A percentile compares a stretch with the other conserved stretches of the same genome.
These are phyloP conservation scores for Plectranthus barbatus DNA, from an alignment of 257 asterid species.

Conservation along the genomic window DNA sequence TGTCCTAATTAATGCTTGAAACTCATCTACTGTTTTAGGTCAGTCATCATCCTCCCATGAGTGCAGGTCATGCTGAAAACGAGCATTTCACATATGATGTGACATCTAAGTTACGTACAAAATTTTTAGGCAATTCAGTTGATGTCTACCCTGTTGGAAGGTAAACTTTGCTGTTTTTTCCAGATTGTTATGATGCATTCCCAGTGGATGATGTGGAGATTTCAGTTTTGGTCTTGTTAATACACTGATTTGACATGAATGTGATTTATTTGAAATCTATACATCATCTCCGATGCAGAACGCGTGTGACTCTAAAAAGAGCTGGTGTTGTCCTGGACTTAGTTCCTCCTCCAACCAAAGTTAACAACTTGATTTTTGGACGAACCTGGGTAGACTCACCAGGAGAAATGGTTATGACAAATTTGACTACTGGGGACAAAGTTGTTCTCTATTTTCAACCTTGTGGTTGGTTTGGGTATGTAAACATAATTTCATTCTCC, in stretches of 20 bases:
- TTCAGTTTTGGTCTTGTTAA: background rate
- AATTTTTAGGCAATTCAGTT: conserved; percentile 83
- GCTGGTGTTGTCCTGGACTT: conserved; percentile 76
- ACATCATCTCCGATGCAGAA: conserved; percentile 40
- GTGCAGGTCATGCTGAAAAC: conserved; percentile 97
- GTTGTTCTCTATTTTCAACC: conserved; percentile 94
- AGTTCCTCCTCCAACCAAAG: conserved; percentile 97
- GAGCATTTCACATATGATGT: conserved; percentile 82
- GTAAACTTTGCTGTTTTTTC: conserved; percentile 23
- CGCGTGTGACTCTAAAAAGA: conserved; percentile 76
- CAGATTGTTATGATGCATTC: background rate
- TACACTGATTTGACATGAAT: background rate
- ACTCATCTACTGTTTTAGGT: conserved; percentile 22
- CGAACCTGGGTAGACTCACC: conserved; percentile 99
- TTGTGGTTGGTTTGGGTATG: conserved; percentile 99
- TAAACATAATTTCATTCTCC: background rate
- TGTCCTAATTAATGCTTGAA: background rate
- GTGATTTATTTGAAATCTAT: background rate
- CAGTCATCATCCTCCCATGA: conserved; percentile 96
- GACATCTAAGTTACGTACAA: conserved; percentile 86
- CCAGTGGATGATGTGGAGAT: background rate
- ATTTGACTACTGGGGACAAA: conserved; percentile 94
- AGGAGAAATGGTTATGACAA: conserved; percentile 90
- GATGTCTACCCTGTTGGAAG: conserved; percentile 99
- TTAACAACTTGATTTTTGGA: conserved; percentile 88